phyloP scores from a whole-genome alignment of 2,329 filamentous ascomycete species.

The Penicillium vulpinum region DNA sequence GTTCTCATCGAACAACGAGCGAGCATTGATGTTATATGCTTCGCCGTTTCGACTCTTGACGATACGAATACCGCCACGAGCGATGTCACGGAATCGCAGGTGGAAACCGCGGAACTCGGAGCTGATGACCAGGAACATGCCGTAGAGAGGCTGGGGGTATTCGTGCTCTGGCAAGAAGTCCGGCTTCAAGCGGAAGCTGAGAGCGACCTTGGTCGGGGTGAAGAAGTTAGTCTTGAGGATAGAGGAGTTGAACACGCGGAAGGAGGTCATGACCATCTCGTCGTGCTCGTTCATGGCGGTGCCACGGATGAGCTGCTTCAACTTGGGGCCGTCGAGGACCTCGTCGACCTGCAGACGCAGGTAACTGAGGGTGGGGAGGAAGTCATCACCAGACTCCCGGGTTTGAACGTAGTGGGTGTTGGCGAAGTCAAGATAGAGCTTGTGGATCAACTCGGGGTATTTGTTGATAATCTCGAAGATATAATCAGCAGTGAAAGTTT shows the following conservation, averaged over 20 bases:
- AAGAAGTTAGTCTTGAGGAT: constrained; percentile 97
- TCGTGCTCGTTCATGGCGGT: constrained; percentile 92
- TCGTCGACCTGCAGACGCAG: constrained; percentile 67
- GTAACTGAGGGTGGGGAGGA: constrained; percentile 69
- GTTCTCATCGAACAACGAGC: constrained; percentile 97
- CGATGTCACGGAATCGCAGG: constrained; percentile 93
- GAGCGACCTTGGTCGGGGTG: constrained; percentile 95
- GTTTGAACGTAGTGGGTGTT: constrained; percentile 76
- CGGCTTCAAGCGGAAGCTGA: constrained; percentile 87
- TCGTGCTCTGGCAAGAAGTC: constrained; percentile 84
- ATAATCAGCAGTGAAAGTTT: constrained; percentile 98
- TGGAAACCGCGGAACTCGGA: constrained; percentile 97
- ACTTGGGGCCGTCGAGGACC: constrained; percentile 71
- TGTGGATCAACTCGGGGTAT: constrained; percentile 82
- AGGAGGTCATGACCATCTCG: constrained; percentile 95
- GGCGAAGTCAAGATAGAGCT: constrained; percentile 88
- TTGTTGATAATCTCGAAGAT: constrained; percentile 95
- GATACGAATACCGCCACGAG: constrained; percentile 94
- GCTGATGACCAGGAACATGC: constrained; percentile 98
- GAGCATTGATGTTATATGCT: constrained; percentile 92
- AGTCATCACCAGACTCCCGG: constrained; percentile 62
- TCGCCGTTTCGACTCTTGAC: constrained; percentile 97
- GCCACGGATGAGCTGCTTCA: constrained; percentile 75
- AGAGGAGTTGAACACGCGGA: constrained; percentile 90
- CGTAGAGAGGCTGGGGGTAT: constrained; percentile 90